Percentiles rank a stretch among this genome's conserved stretches.
Evolutionary conservation across 1,284 basidiomycete species (phyloP).

Genomic region (Moesziomyces sp.): DNA sequence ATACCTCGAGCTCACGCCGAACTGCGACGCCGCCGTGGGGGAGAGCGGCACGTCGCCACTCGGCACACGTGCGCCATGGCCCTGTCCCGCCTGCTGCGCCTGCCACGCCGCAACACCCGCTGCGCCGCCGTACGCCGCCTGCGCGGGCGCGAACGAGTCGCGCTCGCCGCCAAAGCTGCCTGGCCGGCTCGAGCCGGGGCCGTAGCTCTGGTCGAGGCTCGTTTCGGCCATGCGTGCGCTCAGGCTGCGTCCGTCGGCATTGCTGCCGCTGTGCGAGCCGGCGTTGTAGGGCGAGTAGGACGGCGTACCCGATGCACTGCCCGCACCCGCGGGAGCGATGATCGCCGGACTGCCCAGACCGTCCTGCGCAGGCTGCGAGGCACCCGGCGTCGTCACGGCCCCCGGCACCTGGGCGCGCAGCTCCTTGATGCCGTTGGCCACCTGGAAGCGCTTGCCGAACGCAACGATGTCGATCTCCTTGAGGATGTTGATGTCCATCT

Average conservation of each 20-base stretch:
- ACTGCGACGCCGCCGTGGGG: slow-evolving; percentile 20
- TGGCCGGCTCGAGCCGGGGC: slow-evolving; percentile 30
- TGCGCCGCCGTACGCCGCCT: slow-evolving; percentile 23
- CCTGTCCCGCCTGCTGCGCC: slow-evolving; percentile 50
- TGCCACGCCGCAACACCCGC: slow-evolving; percentile 50
- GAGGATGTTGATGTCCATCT: slow-evolving; percentile 89
- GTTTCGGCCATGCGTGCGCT: slow-evolving; percentile 37
- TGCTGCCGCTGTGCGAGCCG: slow-evolving; percentile 42
- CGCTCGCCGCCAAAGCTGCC: slow-evolving; percentile 33
- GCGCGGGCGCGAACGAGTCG: slow-evolving; percentile 22
- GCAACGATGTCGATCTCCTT: slow-evolving; percentile 96
- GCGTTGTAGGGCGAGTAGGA: slow-evolving; percentile 30
- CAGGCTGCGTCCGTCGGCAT: slow-evolving; percentile 41
- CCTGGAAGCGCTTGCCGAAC: slow-evolving; percentile 92
- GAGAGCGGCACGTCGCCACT: slow-evolving; percentile 38
- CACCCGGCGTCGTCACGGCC: slow-evolving; percentile 14
- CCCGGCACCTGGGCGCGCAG: slow-evolving; percentile 70
- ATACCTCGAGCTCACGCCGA: slow-evolving; percentile 31
- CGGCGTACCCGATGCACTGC: slow-evolving; percentile 18
- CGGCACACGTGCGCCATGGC: slow-evolving; percentile 17
- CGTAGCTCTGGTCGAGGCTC: slow-evolving; percentile 39
- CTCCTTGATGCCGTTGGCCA: slow-evolving; percentile 93
- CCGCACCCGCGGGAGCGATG: slow-evolving; percentile 19
- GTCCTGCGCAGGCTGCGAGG: slow-evolving; percentile 18
- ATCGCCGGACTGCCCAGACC: slow-evolving; percentile 41